Conservation (phyloP, 106 monocot genomes). For the Platanthera zijinensis region DNA sequence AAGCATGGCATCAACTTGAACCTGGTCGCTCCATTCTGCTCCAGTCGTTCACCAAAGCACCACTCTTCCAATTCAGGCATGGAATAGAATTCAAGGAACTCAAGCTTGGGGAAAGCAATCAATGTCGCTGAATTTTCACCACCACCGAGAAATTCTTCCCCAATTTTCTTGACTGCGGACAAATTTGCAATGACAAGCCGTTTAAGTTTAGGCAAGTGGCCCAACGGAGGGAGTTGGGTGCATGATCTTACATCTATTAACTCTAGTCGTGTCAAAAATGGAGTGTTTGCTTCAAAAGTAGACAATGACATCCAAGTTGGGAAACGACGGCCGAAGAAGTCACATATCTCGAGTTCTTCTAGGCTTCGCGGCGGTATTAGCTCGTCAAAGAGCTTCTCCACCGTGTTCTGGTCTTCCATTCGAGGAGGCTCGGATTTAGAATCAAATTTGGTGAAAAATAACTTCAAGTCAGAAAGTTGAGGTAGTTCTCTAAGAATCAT, state of each 20-base stretch:
- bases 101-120: conserved; percentile 24
- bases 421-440: not conserved
- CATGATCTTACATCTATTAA: not conserved
- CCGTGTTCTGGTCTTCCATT: not conserved
- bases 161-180: not conserved
- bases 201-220: not conserved
- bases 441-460: not conserved
- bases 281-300: not conserved
- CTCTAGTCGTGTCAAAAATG: not conserved
- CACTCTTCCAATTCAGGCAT: conserved; percentile 31
- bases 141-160: not conserved
- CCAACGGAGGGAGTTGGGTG: not conserved
- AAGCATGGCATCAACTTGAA: conserved; percentile 6
- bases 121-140: not conserved
- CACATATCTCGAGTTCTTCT: not conserved
- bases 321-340: not conserved
- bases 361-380: not conserved
- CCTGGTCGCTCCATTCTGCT: not conserved
- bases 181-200: not conserved
- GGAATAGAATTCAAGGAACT: not conserved
- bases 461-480: not conserved
- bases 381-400: not conserved
- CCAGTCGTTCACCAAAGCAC: conserved; percentile 3
- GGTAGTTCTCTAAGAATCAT: not conserved
- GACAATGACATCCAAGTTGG: conserved; percentile 3